phyloP scores from a whole-genome alignment of 2,329 filamentous ascomycete species.

The Ambrosiella xylebori region DNA sequence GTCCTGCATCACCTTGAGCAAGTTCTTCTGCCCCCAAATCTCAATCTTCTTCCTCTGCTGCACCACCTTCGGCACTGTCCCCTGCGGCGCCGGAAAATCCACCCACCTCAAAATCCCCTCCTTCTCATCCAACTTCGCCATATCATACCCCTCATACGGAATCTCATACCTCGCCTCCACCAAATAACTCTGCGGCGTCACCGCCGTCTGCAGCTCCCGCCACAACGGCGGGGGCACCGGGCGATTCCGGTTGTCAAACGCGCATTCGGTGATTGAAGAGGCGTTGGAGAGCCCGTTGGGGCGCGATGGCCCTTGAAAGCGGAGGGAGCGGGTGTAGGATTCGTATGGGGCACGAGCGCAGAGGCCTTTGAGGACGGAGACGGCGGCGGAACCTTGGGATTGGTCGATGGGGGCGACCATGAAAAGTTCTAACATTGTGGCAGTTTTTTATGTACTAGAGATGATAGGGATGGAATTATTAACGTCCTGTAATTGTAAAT shows the following conservation, averaged over 20 bases:
- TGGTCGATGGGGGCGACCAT: conserved; percentile 36
- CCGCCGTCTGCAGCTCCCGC: conserved; percentile 36
- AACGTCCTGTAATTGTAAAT: neutral
- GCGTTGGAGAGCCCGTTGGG: conserved; percentile 30
- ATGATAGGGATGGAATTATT: too few relatives aligned
- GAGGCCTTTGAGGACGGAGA: conserved; percentile 38
- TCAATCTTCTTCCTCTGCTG: conserved; percentile 39
- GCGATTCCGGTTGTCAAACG: conserved; percentile 17
- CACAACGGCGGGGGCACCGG: conserved; percentile 25
- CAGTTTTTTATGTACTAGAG: neutral
- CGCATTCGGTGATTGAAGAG: conserved; percentile 17
- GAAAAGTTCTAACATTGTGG: conserved; percentile 40
- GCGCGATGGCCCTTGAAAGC: conserved; percentile 31
- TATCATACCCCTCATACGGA: conserved; percentile 22
- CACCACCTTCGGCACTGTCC: conserved; percentile 27
- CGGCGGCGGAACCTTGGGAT: conserved; percentile 30
- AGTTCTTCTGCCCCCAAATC: conserved; percentile 32
- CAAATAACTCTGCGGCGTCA: conserved; percentile 39
- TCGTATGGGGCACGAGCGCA: conserved; percentile 38
- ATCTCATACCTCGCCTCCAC: conserved; percentile 39
- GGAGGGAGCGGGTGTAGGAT: conserved; percentile 33
- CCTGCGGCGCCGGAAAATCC: conserved; percentile 41
- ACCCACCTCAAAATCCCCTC: conserved; percentile 38
- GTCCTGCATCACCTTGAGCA: conserved; percentile 31
- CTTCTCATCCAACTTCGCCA: neutral